A percentile compares a stretch with the other conserved stretches of the same genome.
These are phyloP conservation scores for Skeletonema grethae DNA, from an alignment of 108 stramenopile genomes.

Conservation along the genomic window DNA sequence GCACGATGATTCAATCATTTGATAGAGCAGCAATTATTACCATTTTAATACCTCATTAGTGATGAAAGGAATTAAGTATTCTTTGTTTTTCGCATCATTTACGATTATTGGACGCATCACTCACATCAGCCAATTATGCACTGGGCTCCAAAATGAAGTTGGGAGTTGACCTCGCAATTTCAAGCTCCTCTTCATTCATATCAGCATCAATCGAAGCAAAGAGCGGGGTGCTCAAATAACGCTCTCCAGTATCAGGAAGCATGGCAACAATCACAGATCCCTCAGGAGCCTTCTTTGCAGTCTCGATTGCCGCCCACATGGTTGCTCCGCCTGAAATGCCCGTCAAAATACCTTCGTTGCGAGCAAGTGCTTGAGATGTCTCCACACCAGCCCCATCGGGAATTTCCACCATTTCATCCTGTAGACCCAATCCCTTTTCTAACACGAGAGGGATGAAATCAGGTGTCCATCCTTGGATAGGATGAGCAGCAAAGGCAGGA, in stretches of 20 bases:
- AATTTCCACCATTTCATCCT: constrained; percentile 57
- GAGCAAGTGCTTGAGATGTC: constrained; percentile 65
- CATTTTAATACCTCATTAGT: too few relatives aligned
- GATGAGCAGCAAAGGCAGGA: constrained; percentile 53
- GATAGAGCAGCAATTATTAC: too few relatives aligned
- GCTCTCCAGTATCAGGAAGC: constrained; percentile 84
- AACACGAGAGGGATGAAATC: constrained; percentile 83
- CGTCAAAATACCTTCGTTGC: constrained; percentile 76
- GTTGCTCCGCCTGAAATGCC: constrained; percentile 79
- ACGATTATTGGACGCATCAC: too few relatives aligned
- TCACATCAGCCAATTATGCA: too few relatives aligned
- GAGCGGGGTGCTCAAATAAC: constrained; percentile 81
- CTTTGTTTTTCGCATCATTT: too few relatives aligned
- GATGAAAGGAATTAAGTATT: too few relatives aligned
- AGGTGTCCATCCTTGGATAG: constrained; percentile 74
- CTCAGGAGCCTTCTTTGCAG: constrained; percentile 65
- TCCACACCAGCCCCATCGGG: constrained; percentile 57
- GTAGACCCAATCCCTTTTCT: constrained; percentile 44
- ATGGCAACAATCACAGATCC: constrained; percentile 72
- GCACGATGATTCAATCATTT: too few relatives aligned
- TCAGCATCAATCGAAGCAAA: constrained; percentile 75
- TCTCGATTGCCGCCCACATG: constrained; percentile 72
- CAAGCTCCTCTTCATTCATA: constrained; percentile 81
- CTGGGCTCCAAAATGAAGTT: constrained; percentile 45
- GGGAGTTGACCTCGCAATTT: constrained; percentile 61